Evolutionary conservation across 2,329 filamentous ascomycete genomes (phyloP).

Genomic region (Salinomyces thailandicus): DNA sequence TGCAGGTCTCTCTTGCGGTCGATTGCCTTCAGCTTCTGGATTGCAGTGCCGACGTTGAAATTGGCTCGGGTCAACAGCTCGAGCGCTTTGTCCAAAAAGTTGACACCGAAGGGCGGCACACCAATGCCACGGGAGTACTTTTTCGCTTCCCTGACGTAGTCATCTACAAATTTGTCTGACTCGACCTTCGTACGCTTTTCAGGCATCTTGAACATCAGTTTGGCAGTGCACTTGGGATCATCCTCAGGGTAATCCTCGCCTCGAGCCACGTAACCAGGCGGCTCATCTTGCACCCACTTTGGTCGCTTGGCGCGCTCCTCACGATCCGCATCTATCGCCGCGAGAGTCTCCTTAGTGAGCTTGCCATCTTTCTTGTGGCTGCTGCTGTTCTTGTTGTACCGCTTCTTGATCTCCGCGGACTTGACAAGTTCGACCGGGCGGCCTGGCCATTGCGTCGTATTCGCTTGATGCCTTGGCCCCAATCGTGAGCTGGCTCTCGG

Average conservation of each 20-base stretch:
- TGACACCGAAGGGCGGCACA: slow-evolving; percentile 68
- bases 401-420: slow-evolving; percentile 73
- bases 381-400: slow-evolving; percentile 47
- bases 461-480: slow-evolving; percentile 83
- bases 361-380: slow-evolving; percentile 66
- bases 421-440: slow-evolving; percentile 84
- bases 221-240: slow-evolving; percentile 64
- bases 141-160: slow-evolving; percentile 64
- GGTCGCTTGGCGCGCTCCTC: slow-evolving; percentile 69
- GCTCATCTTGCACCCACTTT: slow-evolving; percentile 89
- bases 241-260: slow-evolving; percentile 68
- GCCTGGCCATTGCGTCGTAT: slow-evolving; percentile 74
- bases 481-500: slow-evolving; percentile 87
- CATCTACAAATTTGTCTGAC: slow-evolving; percentile 46
- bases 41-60: slow-evolving; percentile 60
- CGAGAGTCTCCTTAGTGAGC: slow-evolving; percentile 66
- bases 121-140: slow-evolving; percentile 54
- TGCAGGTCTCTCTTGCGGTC: slow-evolving; percentile 64
- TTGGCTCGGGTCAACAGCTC: slow-evolving; percentile 60
- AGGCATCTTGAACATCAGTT: slow-evolving; percentile 64
- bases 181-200: slow-evolving; percentile 13
- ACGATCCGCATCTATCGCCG: slow-evolving; percentile 72
- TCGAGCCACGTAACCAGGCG: slow-evolving; percentile 70
- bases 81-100: slow-evolving; percentile 75
- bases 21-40: slow-evolving; percentile 57